Percentiles rank a stretch among this genome's conserved stretches.
Conservation (phyloP, 306 rosid species). For the Prunus campanulata region DNA sequence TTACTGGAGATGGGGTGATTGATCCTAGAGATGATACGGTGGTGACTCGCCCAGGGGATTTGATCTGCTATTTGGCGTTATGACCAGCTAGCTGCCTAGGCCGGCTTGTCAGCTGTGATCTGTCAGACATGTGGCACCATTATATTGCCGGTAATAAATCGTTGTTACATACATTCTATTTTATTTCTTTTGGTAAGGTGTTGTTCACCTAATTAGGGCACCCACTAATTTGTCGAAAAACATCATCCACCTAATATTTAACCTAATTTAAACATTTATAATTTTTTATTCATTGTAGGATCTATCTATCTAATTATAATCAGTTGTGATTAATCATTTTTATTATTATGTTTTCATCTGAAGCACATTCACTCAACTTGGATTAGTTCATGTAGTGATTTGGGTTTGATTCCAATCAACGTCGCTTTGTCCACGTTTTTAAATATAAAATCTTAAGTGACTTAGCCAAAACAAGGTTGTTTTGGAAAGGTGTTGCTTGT, state of each 20-base stretch:
- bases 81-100: not conserved
- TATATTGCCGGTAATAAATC: not conserved
- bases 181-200: no score
- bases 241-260: not conserved
- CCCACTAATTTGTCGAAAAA: not conserved
- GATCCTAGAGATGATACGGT: not conserved
- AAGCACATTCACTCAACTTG: no score
- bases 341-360: no score
- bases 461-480: no score
- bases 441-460: no score
- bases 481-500: no score
- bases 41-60: not conserved
- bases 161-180: not conserved
- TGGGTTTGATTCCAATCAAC: no score
- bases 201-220: not conserved
- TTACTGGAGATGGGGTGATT: not conserved
- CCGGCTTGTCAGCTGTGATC: not conserved
- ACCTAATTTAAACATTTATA: not conserved
- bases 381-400: no score
- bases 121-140: not conserved
- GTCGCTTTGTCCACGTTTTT: fast-evolving
- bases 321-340: no score
- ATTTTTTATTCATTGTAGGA: no score
- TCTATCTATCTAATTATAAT: no score
- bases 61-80: not conserved